Evolutionary conservation across 192 early-diverging fungal species (phyloP), one percentile per base, ranked within the genome.

Genomic region (Dissophora ornata): DNA sequence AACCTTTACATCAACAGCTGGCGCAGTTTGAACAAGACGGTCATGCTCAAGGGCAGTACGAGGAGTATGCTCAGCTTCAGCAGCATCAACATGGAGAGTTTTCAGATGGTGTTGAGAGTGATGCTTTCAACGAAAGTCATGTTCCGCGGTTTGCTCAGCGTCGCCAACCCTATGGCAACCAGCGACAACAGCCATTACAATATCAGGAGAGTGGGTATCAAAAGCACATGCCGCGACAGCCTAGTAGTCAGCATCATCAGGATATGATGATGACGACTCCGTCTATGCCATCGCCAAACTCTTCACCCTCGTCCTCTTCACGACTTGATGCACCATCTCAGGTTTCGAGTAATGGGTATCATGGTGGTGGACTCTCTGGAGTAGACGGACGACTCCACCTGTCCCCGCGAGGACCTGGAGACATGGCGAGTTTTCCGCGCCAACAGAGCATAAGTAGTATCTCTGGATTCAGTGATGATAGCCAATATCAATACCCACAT

Each of bases 201-300:
- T 32, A 55, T 13, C 32, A 55, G 11, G 1, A 38, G 6, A 40
- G 46, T 29, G 19, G 26, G 19, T 11, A 65, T 32, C 18, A 48
- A 2, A 50, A 36, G 46, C 24, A 49, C 1, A 7, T 29, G 21
- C 7, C 18, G 10, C 59, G 49, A 22, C 46, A 33, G 8, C 59
- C 36, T 18, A 16, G 32, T 19, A 0, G 11, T 19, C 67, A 45
- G 19, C 49, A 57, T 9, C 69, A 71, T 18, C 69, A 62, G 33
- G 69, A 71, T 18, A 71, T 71, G 69, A 62, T 63, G 69, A 71
- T 71, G 69, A 63, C 61, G 0, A 71, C 44, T 0, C 69, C 69
- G 11, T 28, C 61, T 5, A 52, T 71, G 55, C 60, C 69, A 0
- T 71, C 69, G 5, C 69, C 69, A n/a, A 71, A 60, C 22, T 71